Percentiles rank a stretch among this genome's conserved stretches.
Conservation (phyloP, 345 rosid genomes). For the Lumnitzera racemosa region DNA sequence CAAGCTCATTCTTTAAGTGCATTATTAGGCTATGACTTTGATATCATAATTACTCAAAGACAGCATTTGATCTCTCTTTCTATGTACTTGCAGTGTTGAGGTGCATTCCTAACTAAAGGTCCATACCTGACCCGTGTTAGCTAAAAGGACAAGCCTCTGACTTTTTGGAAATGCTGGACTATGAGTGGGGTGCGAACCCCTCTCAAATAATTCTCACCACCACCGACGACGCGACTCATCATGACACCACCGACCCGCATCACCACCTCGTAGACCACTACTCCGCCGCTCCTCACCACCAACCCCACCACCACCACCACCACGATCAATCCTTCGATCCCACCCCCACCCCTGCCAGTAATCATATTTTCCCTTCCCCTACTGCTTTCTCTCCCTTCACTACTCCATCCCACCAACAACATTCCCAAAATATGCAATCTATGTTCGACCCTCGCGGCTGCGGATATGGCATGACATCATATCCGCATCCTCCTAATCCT, state of each 20-base stretch:
- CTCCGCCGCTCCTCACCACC: constrained; percentile 20
- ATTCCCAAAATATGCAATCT: constrained; percentile 29
- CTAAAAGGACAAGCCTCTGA: too few relatives aligned
- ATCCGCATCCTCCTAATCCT: constrained; percentile 19
- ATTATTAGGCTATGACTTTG: too few relatives aligned
- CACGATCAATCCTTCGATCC: constrained; percentile 19
- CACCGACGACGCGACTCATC: constrained; percentile 30
- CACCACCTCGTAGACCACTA: constrained; percentile 11
- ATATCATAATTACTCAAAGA: too few relatives aligned
- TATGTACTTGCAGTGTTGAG: too few relatives aligned
- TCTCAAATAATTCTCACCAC: constrained; percentile 27
- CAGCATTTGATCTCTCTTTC: too few relatives aligned
- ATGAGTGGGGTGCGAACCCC: constrained; percentile 5
- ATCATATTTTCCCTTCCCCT: constrained; percentile 5
- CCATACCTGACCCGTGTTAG: too few relatives aligned
- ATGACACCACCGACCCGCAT: constrained; percentile 16
- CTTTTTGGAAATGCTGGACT: background rate
- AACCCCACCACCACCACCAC: constrained; percentile 30
- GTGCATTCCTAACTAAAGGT: too few relatives aligned
- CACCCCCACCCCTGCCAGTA: background rate
- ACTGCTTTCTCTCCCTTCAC: constrained; percentile 1
- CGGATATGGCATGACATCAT: constrained; percentile 16
- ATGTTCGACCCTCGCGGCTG: constrained; percentile 22
- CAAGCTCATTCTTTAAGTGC: too few relatives aligned
- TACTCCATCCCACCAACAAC: background rate